A percentile compares a stretch with the other conserved stretches of the same genome.
These are phyloP conservation scores for Citrus inodora DNA, from an alignment of 345 rosid species.

Conservation along the genomic window DNA sequence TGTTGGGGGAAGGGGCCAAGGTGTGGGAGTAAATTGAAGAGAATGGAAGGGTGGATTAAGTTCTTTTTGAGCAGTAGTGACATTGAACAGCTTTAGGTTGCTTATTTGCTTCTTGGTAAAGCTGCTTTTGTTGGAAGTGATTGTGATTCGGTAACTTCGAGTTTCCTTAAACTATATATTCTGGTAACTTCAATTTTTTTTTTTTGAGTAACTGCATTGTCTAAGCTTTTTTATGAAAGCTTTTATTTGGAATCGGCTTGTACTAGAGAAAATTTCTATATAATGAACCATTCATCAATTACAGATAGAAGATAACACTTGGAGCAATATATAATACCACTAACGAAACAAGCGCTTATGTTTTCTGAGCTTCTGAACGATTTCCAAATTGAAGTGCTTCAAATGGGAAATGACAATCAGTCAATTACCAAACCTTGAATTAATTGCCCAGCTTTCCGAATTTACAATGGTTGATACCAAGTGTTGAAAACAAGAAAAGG, in stretches of 20 bases:
- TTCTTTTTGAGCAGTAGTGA: conserved; percentile 20
- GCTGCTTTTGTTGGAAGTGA: conserved; percentile 30
- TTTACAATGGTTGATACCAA: neutral
- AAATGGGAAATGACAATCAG: neutral
- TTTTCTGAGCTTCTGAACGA: no score
- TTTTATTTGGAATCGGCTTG: neutral
- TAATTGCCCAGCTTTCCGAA: neutral
- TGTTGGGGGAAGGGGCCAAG: neutral
- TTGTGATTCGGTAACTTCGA: conserved; percentile 28
- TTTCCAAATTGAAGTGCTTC: neutral
- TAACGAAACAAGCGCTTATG: no score
- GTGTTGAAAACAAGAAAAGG: neutral
- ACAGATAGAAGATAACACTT: neutral
- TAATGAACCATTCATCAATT: no score
- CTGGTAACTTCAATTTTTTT: neutral
- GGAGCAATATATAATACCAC: no score
- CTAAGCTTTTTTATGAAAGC: neutral
- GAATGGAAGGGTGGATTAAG: conserved; percentile 35
- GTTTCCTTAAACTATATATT: conserved; percentile 37
- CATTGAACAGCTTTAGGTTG: conserved; percentile 40
- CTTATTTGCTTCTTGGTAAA: conserved; percentile 47
- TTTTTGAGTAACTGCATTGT: neutral
- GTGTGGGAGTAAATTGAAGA: conserved; percentile 27
- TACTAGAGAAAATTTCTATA: neutral
- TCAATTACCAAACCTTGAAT: neutral